phyloP scores from a whole-genome alignment of 2,329 filamentous ascomycete species.

The Coleophoma eucalyptorum region DNA sequence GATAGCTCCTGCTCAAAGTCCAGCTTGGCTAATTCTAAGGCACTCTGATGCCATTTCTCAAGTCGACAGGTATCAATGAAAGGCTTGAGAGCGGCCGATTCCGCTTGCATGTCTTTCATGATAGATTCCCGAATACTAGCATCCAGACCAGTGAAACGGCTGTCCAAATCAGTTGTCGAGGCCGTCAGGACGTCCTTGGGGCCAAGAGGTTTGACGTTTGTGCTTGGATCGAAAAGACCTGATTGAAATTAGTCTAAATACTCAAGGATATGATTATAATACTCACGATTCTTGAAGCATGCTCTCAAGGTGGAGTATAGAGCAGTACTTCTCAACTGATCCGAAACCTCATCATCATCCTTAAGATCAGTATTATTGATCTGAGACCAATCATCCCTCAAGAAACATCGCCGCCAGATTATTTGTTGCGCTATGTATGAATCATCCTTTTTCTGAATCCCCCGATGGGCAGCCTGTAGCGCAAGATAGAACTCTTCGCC shows the following conservation, averaged over 20 bases:
- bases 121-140: slow-evolving; percentile 64
- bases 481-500: slow-evolving; percentile 63
- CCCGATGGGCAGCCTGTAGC: slow-evolving; percentile 38
- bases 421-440: slow-evolving; percentile 50
- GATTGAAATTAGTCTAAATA: slow-evolving; percentile 25
- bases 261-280: slow-evolving; percentile 7
- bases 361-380: slow-evolving; percentile 76
- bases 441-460: slow-evolving; percentile 50
- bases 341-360: slow-evolving; percentile 64
- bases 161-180: slow-evolving; percentile 57
- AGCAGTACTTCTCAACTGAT: slow-evolving; percentile 59
- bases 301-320: slow-evolving; percentile 64
- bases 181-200: slow-evolving; percentile 55
- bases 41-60: slow-evolving; percentile 60
- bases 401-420: slow-evolving; percentile 87
- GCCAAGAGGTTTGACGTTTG: slow-evolving; percentile 39
- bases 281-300: slow-evolving; percentile 63
- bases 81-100: slow-evolving; percentile 62
- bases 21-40: slow-evolving; percentile 31
- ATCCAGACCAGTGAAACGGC: slow-evolving; percentile 55
- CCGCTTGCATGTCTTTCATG: slow-evolving; percentile 66
- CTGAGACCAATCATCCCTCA: slow-evolving; percentile 79
- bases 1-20: slow-evolving; percentile 30
- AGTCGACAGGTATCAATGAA: slow-evolving; percentile 67
- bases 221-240: slow-evolving; percentile 35